Evolutionary conservation across 768 basidiomycete genomes (phyloP).

Genomic region (Boletus fagicola): DNA sequence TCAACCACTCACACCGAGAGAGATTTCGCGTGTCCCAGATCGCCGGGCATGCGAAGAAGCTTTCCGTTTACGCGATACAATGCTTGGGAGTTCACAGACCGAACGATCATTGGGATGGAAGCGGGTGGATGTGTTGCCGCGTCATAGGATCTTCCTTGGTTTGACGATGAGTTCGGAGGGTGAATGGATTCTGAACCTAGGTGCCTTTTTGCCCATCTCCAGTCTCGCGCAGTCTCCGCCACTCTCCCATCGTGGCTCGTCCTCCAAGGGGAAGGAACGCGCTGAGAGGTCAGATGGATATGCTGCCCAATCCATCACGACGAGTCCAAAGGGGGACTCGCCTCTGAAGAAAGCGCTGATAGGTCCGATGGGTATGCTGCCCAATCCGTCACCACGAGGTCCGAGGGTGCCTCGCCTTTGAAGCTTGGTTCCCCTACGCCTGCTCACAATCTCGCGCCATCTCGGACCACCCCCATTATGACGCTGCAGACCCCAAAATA

Average conservation of each 20-base stretch:
- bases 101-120: constrained; percentile 46
- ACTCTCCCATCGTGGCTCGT: neutral
- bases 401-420: too few relatives aligned
- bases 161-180: neutral
- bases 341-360: neutral
- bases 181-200: neutral
- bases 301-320: too few relatives aligned
- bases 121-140: constrained; percentile 52
- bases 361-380: too few relatives aligned
- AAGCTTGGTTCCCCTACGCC: too few relatives aligned
- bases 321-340: neutral
- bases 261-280: too few relatives aligned
- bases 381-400: too few relatives aligned
- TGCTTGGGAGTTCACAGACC: constrained; percentile 34
- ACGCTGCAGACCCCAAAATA: too few relatives aligned
- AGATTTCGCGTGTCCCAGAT: constrained; percentile 34
- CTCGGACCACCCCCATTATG: too few relatives aligned
- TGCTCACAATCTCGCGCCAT: too few relatives aligned
- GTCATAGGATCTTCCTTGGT: constrained; percentile 19
- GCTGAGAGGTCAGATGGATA: too few relatives aligned
- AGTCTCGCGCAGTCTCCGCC: too few relatives aligned
- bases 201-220: neutral
- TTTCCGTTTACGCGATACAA: constrained; percentile 41
- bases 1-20: constrained; percentile 34
- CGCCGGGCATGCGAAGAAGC: constrained; percentile 34